phyloP scores from a whole-genome alignment of 768 basidiomycete genomes.

The Cystofilobasidium ferigula region DNA sequence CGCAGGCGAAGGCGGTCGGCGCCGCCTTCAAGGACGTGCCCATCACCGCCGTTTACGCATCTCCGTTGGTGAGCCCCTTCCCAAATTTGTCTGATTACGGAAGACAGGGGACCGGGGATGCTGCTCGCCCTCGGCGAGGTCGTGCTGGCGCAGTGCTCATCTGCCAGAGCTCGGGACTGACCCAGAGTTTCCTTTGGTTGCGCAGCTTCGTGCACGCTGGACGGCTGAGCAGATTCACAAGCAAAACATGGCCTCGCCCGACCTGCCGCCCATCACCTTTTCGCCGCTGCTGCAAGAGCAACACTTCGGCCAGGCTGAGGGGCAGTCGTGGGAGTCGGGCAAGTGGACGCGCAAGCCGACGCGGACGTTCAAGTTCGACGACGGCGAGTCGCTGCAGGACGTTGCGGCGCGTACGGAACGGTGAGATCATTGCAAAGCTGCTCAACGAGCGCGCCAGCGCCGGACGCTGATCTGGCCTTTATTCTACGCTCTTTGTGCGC shows the following conservation, averaged over 20 bases:
- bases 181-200: too few species aligned
- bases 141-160: not conserved
- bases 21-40: constrained; percentile 44
- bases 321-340: constrained; percentile 43
- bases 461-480: too few species aligned
- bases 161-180: too few species aligned
- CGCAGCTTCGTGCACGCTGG: constrained; percentile 26
- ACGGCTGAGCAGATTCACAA: constrained; percentile 31
- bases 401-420: constrained; percentile 48
- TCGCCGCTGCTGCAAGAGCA: constrained; percentile 56
- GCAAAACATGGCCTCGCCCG: constrained; percentile 44
- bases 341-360: not conserved
- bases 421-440: not conserved
- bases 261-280: constrained; percentile 43
- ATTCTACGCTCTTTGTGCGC: not conserved
- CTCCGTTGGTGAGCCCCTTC: constrained; percentile 54
- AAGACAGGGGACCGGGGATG: not conserved
- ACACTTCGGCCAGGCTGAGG: constrained; percentile 58
- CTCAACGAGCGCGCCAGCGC: not conserved
- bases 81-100: constrained; percentile 23
- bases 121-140: not conserved
- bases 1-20: constrained; percentile 57
- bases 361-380: constrained; percentile 45
- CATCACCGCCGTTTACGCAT: constrained; percentile 54
- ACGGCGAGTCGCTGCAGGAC: constrained; percentile 61